Evolutionary conservation across 108 stramenopile species (phyloP).

Genomic region (Nitzschia putrida): DNA sequence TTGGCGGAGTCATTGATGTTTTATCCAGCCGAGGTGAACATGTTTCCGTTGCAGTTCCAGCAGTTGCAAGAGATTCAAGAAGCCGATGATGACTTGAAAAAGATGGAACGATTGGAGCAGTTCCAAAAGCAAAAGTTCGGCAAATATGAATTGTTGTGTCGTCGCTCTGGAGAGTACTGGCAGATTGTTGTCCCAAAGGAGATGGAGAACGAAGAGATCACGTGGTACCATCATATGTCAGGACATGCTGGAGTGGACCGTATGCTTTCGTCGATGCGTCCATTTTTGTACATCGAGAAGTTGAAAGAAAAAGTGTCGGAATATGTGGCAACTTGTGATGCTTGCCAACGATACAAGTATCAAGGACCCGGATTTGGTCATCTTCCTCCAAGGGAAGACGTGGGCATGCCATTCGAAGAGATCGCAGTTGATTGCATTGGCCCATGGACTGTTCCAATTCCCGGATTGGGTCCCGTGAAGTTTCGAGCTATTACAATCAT

Average conservation of each 20-base stretch:
- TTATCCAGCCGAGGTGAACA: too few relatives aligned
- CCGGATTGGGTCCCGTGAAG: neutral
- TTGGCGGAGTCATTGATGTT: constrained; percentile 18
- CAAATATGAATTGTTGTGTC: too few relatives aligned
- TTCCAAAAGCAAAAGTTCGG: too few relatives aligned
- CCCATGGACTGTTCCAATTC: constrained; percentile 39
- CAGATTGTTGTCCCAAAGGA: too few relatives aligned
- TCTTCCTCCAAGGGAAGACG: neutral
- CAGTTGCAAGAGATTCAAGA: too few relatives aligned
- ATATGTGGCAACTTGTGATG: constrained; percentile 14
- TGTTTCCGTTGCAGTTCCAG: too few relatives aligned
- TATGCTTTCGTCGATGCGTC: constrained; percentile 5
- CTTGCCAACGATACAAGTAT: constrained; percentile 8
- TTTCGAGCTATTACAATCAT: constrained; percentile 41
- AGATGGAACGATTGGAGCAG: too few relatives aligned
- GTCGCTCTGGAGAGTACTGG: too few relatives aligned
- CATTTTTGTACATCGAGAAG: too few relatives aligned
- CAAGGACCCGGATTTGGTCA: too few relatives aligned
- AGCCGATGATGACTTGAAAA: constrained; percentile 12
- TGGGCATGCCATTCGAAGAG: constrained; percentile 16
- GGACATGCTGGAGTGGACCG: neutral
- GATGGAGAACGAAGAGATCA: too few relatives aligned
- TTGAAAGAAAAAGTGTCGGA: neutral
- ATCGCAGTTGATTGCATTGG: constrained; percentile 40
- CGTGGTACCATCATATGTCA: neutral